Evolutionary conservation across 2,329 filamentous ascomycete genomes (phyloP).

Genomic region (Triangularia setosa): DNA sequence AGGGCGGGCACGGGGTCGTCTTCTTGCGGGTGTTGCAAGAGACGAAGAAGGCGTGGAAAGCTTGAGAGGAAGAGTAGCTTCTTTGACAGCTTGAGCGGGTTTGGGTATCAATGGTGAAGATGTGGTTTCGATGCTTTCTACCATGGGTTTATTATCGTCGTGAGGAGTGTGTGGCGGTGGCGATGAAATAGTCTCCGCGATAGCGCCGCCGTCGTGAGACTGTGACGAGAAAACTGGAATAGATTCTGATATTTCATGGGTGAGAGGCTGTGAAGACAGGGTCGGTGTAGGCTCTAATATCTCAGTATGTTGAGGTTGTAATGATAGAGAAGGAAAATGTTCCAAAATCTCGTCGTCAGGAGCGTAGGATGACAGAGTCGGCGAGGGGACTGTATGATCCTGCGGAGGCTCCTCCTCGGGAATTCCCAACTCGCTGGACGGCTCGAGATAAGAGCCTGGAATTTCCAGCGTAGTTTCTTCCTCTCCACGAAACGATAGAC

Average conservation of each 20-base stretch:
- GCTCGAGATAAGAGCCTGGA: neutral
- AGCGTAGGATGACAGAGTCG: conserved; percentile 10
- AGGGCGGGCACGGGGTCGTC: neutral
- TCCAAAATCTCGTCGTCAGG: neutral
- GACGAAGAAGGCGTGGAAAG: neutral
- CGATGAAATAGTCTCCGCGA: neutral
- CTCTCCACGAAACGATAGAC: neutral
- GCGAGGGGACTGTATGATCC: conserved; percentile 4
- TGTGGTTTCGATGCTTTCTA: neutral
- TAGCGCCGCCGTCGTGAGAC: neutral
- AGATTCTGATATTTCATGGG: neutral
- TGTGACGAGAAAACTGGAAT: neutral
- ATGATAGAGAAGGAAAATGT: neutral
- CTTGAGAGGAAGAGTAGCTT: neutral
- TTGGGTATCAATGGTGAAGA: neutral
- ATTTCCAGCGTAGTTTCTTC: neutral
- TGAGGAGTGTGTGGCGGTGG: neutral
- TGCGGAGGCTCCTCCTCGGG: neutral
- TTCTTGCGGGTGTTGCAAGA: neutral
- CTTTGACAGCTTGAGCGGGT: neutral
- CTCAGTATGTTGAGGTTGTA: neutral
- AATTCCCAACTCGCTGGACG: neutral
- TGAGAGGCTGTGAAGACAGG: neutral
- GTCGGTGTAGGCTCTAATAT: neutral
- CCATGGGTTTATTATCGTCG: neutral